phyloP scores from a whole-genome alignment of 139 green algal genomes.

The Ettlia oleoabundans region DNA sequence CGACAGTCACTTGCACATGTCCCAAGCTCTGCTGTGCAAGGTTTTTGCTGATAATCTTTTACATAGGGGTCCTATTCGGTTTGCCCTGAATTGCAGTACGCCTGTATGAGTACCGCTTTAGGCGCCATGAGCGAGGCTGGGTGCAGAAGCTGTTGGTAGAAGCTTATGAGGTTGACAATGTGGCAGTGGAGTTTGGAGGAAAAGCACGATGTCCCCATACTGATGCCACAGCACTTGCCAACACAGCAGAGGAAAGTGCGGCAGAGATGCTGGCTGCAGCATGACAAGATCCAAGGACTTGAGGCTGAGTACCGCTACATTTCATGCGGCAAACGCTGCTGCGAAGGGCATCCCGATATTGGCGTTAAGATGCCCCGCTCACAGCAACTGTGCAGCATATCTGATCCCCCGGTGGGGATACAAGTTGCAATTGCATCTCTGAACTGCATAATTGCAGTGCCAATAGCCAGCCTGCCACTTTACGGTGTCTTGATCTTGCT shows the following conservation, averaged over 20 bases:
- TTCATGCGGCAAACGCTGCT: no score
- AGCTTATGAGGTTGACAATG: not conserved
- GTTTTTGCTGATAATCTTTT: not conserved
- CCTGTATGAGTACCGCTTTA: constrained; percentile 15
- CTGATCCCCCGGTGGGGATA: no score
- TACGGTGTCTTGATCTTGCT: no score
- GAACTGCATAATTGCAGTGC: no score
- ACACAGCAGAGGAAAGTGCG: not conserved
- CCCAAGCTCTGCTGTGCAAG: not conserved
- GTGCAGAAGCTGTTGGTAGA: constrained; percentile 11
- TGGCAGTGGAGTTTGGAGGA: constrained; percentile 40
- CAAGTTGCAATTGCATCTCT: no score
- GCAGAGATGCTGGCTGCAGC: not conserved
- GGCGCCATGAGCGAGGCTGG: not conserved
- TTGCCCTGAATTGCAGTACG: constrained; percentile 2
- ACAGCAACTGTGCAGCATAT: no score
- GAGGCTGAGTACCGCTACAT: no score
- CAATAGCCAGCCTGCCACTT: no score
- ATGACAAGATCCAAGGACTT: not conserved
- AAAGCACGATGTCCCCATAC: constrained; percentile 3
- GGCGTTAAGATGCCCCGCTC: not conserved
- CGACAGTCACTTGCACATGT: not conserved
- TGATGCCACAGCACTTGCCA: not conserved
- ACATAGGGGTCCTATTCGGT: not conserved
- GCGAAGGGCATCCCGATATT: no score